Base-by-base conservation (phyloP, 2,329 filamentous ascomycete species). In the Aspergillus pseudotamarii region DNA sequence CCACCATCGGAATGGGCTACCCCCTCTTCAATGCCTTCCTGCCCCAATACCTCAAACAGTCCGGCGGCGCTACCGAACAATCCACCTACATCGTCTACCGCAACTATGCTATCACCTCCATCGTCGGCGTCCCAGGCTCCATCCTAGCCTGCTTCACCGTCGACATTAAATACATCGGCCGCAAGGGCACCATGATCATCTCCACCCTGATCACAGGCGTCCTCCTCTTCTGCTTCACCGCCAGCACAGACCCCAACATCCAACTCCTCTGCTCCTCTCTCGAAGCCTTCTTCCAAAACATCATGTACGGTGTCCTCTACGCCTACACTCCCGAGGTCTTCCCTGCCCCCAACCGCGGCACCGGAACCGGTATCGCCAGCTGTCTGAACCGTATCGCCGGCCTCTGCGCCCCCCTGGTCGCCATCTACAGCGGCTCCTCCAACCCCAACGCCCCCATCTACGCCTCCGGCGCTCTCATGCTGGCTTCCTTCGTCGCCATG, bases 11-110 rank as follows among this genome's bases (percentile, higher is more conserved):
- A 64, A 91, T 96, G 87, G 92, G 89, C 3, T 96, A 94, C 72
- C 92, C 92, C 1, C 85, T 96, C 1, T 96, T 94, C 85, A 95
- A 95, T 76, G 90, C 91, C 58, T 96, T 96, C 79, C 84, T 96
- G n/a, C 93, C 93, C 0, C 91, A 95, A 69, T 95, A 95, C 73
- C 86, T 96, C 63, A 86, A 88, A 28, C 85, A 88, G 61, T 84
- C 86, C 30, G 81, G 80, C 12, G 72, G 69, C 9, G 66, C 72
- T 16, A 78, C 78, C 56, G 66, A 69, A 6, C 77, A 77, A 21
- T 72, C 79, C 14, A 74, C 76, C 21, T 73, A 76, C 55, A 76
- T 79, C 38, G 81, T 78, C 55, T 96, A 95, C 80, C 89, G 91
- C 64, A 92, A 93, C 82, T 94, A 93, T 75, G 89, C 89, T 75